Evolutionary conservation across 2,329 filamentous ascomycete genomes (phyloP).

Genomic region (Hymenoscyphus salicellus): DNA sequence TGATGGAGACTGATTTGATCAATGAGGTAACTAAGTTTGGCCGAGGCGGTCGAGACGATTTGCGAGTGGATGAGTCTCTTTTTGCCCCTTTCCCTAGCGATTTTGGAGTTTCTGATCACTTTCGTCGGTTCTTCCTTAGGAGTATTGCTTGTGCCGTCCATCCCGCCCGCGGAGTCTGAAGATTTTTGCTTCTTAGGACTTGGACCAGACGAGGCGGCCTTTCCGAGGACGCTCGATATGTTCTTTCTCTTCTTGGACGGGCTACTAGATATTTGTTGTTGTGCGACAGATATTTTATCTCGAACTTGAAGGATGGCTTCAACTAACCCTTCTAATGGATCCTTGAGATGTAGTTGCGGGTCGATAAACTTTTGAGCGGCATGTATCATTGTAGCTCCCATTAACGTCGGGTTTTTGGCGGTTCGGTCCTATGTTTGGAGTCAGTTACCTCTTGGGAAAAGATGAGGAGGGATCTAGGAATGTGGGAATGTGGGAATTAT

Average conservation of each 20-base stretch:
- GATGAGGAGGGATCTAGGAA: too few relatives aligned
- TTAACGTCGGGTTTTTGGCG: slow-evolving; percentile 45
- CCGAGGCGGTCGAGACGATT: slow-evolving; percentile 73
- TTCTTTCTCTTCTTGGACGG: slow-evolving; percentile 11
- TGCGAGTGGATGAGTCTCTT: slow-evolving; percentile 32
- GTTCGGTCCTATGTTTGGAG: slow-evolving; percentile 38
- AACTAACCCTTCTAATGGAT: slow-evolving; percentile 22
- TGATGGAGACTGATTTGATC: slow-evolving; percentile 69
- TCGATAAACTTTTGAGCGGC: slow-evolving; percentile 52
- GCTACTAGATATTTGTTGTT: slow-evolving; percentile 4
- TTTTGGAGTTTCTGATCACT: too few relatives aligned
- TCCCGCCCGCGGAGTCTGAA: too few relatives aligned
- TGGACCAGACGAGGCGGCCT: not conserved
- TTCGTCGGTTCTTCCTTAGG: too few relatives aligned
- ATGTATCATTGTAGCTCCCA: slow-evolving; percentile 53
- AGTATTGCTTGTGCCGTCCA: too few relatives aligned
- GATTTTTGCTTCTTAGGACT: not conserved
- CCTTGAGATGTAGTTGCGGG: slow-evolving; percentile 32
- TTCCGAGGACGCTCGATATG: not conserved
- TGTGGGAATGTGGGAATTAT: too few relatives aligned
- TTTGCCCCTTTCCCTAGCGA: too few relatives aligned
- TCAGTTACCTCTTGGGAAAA: too few relatives aligned
- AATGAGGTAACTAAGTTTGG: slow-evolving; percentile 83
- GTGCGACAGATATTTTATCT: not conserved
- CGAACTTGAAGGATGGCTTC: slow-evolving; percentile 28